Base-by-base conservation (phyloP, 257 asterid genomes). In the Plantago elongata region DNA sequence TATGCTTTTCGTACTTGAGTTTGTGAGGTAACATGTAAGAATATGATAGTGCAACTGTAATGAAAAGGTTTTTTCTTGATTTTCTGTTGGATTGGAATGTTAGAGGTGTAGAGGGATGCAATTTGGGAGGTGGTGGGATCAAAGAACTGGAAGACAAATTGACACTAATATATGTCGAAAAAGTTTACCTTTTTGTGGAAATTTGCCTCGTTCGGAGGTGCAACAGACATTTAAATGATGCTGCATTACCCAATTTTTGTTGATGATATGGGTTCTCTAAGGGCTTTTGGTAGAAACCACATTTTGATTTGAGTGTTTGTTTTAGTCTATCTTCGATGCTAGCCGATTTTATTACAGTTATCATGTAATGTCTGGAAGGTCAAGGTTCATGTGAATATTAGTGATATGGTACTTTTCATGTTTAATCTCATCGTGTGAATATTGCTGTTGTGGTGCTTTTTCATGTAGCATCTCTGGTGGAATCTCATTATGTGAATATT, bases 401-500 rank as follows among this genome's bases (percentile, higher is more conserved):
- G 17, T 34, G n/a, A 60, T 72, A 6, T 44, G 14, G 30, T 44
- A 46, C 12, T 42, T 47, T 47, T 59, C 16, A 65, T 70, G 65
- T 15, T 55, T 65, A 47, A 12, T 40, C 49, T 64, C 47, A 30
- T 51, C 66, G 51, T 9, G 55, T 13, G 57, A 66, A 16, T 42
- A 37, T 34, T 52, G 59, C n/a, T n/a, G n/a, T n/a, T n/a, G n/a
- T n/a, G n/a, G n/a, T n/a, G n/a, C n/a, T n/a, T n/a, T n/a, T n/a
- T n/a, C n/a, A n/a, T n/a, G n/a, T n/a, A n/a, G n/a, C n/a, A n/a
- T n/a, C n/a, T n/a, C n/a, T n/a, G n/a, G n/a, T n/a, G n/a, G n/a
- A n/a, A 13, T 37, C 37, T 27, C 48, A 44, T 15, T 13, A 16
- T 54, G 29, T 43, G 44, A 9, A 30, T 52, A n/a, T 59, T 34